These are phyloP conservation scores for Starmerella apicola DNA, from an alignment of 805 yeast genomes.

Conservation along the genomic window DNA sequence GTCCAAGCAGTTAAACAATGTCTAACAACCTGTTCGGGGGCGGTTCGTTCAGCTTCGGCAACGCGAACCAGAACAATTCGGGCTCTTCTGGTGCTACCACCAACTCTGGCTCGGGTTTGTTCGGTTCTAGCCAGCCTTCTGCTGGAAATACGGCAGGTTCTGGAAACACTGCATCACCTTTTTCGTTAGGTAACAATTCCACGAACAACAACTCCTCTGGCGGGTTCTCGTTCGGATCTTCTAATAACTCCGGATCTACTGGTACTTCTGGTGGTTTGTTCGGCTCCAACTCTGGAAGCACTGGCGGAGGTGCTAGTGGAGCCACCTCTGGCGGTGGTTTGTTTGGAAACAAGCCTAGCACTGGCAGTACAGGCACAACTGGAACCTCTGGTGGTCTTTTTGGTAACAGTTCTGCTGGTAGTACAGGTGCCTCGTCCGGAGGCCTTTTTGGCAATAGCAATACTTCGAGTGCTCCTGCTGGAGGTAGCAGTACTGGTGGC, in stretches of 20 bases:
- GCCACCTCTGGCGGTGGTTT: constrained; percentile 6
- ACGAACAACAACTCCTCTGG: not conserved
- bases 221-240: not conserved
- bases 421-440: not conserved
- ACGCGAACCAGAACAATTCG: not conserved
- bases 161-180: constrained; percentile 1
- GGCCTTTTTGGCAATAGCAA: not conserved
- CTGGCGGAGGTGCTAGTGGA: no score
- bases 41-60: not conserved
- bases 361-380: not conserved
- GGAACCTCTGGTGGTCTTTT: constrained; percentile 12
- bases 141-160: not conserved
- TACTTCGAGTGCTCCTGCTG: not conserved
- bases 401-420: constrained; percentile 13
- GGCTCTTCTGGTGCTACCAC: not conserved
- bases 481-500: constrained; percentile 2
- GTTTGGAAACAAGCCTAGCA: constrained; percentile 3
- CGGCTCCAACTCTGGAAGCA: not conserved
- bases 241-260: not conserved
- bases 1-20: no score
- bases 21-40: no score
- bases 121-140: not conserved
- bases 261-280: not conserved
- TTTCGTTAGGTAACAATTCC: not conserved
- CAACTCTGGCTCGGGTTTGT: not conserved